Percentiles rank a stretch among this genome's conserved stretches.
Conservation (phyloP, 2,329 filamentous ascomycete species). For the Neofusicoccum ribis region DNA sequence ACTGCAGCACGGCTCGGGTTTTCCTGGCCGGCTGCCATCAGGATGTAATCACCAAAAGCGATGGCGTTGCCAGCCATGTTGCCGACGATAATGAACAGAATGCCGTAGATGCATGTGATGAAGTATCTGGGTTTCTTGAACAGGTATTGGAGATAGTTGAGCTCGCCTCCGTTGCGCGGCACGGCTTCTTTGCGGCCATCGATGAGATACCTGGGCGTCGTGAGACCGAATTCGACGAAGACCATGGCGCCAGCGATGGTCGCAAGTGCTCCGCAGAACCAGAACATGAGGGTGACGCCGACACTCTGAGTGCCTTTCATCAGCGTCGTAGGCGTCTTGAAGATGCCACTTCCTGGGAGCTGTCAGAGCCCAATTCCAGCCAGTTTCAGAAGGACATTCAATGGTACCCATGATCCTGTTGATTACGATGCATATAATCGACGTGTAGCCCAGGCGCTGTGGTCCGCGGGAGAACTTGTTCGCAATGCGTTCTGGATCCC, state of each 20-base stretch:
- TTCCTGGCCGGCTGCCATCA: constrained; percentile 35
- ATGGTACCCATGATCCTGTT: constrained; percentile 24
- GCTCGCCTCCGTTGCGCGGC: constrained; percentile 27
- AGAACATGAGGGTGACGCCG: constrained; percentile 25
- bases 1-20: constrained; percentile 34
- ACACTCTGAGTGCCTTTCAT: constrained; percentile 25
- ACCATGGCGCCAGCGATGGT: constrained; percentile 23
- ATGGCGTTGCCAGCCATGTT: constrained; percentile 54
- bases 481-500: constrained; percentile 21
- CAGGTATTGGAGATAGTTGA: constrained; percentile 46
- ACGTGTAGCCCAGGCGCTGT: constrained; percentile 22
- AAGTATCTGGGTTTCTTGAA: constrained; percentile 38
- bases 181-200: constrained; percentile 24
- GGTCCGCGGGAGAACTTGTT: constrained; percentile 23
- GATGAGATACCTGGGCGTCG: constrained; percentile 24
- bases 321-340: constrained; percentile 24
- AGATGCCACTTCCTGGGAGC: constrained; percentile 22
- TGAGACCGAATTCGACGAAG: constrained; percentile 27
- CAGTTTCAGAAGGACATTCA: neutral
- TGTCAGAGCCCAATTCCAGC: neutral
- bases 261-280: constrained; percentile 23
- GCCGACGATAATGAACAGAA: constrained; percentile 49
- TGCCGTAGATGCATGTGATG: constrained; percentile 48
- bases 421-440: constrained; percentile 23
- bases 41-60: constrained; percentile 45